Percentiles rank a stretch among this genome's conserved stretches.
Conservation (phyloP, 768 basidiomycete genomes). For the Trametes maxima region DNA sequence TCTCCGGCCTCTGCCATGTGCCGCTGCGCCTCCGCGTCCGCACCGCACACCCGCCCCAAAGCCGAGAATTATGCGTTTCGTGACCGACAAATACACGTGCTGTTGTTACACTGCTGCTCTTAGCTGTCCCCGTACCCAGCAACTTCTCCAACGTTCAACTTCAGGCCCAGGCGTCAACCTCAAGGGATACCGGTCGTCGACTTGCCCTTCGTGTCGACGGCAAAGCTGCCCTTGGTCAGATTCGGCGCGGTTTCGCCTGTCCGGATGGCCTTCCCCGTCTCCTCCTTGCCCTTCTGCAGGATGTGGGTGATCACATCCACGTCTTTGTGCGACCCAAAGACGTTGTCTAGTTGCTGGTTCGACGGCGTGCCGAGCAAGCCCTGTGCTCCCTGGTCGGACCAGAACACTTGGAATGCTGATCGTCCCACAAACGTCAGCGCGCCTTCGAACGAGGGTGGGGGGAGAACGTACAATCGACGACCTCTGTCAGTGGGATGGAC, state of each 20-base stretch:
- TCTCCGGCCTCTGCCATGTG: background rate
- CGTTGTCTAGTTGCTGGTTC: conserved; percentile 80
- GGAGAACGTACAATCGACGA: conserved; percentile 73
- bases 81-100: conserved; percentile 1
- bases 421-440: conserved; percentile 1
- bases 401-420: conserved; percentile 71
- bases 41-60: background rate
- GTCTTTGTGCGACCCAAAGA: conserved; percentile 68
- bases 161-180: background rate
- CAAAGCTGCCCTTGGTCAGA: conserved; percentile 37
- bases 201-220: conserved; percentile 45
- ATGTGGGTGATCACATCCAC: conserved; percentile 61
- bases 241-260: conserved; percentile 29
- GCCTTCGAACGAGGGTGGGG: background rate
- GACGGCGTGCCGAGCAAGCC: conserved; percentile 75
- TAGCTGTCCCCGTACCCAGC: background rate
- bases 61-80: background rate
- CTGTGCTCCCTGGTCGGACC: conserved; percentile 73
- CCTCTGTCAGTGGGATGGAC: conserved; percentile 67
- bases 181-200: conserved; percentile 25
- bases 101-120: conserved; percentile 13
- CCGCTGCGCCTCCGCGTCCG: background rate
- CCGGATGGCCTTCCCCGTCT: conserved; percentile 51
- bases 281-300: conserved; percentile 64
- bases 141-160: background rate